These are phyloP conservation scores for Aspergillus sclerotioniger DNA, from an alignment of 495 filamentous ascomycete genomes.

Conservation along the genomic window DNA sequence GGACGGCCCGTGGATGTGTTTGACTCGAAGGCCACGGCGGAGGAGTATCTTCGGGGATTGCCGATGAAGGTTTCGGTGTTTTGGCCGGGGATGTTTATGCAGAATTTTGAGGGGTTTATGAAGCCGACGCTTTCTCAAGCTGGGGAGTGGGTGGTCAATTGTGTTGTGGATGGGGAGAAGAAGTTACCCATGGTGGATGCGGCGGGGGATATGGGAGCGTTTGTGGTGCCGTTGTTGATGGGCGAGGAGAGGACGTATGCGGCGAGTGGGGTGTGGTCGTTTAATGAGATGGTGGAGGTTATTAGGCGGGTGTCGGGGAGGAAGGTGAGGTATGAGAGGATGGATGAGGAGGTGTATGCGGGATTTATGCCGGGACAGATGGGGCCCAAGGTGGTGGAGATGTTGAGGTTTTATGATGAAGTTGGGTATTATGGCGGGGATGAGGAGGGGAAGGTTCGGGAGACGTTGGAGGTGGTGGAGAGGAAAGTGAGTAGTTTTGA, in stretches of 20 bases:
- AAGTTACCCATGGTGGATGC: constrained; percentile 44
- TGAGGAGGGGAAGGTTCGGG: constrained; percentile 32
- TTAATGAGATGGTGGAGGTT: constrained; percentile 35
- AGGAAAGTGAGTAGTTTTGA: constrained; percentile 23
- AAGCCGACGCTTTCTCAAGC: constrained; percentile 3
- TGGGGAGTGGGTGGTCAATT: constrained; percentile 18
- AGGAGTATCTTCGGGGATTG: constrained; percentile 44
- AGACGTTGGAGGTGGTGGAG: constrained; percentile 31
- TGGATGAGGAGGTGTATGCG: constrained; percentile 35
- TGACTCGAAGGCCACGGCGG: constrained; percentile 40
- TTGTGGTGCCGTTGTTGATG: constrained; percentile 45
- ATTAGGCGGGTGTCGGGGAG: constrained; percentile 43
- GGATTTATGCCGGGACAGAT: constrained; percentile 22
- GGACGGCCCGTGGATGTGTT: constrained; percentile 33
- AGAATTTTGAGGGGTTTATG: constrained; percentile 32
- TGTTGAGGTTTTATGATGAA: constrained; percentile 30
- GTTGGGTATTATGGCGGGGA: constrained; percentile 44
- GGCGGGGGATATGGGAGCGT: constrained; percentile 45
- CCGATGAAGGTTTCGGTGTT: constrained; percentile 43
- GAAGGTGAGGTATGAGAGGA: constrained; percentile 42
- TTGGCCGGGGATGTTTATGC: constrained; percentile 46
- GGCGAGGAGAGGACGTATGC: constrained; percentile 37
- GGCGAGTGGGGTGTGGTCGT: constrained; percentile 31
- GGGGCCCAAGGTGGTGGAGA: constrained; percentile 6
- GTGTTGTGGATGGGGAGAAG: constrained; percentile 23